Conservation (phyloP, 2,329 filamentous ascomycete species). For the Fusarium proliferatum region DNA sequence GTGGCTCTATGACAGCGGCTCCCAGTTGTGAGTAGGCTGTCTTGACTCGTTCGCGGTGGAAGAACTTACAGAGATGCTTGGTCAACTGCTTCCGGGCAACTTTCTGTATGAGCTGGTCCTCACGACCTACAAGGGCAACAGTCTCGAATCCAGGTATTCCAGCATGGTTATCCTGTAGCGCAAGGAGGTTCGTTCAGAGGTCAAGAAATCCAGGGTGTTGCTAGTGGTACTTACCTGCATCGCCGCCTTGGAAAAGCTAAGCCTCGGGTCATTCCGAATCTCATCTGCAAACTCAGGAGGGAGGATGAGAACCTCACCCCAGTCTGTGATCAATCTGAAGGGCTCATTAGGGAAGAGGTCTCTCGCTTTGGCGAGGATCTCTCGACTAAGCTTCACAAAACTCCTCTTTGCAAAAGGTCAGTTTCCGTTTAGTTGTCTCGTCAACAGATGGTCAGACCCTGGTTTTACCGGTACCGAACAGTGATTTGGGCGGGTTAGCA, state of each 20-base stretch:
- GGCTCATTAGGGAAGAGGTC: background rate
- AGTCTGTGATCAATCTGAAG: background rate
- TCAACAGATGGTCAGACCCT: background rate
- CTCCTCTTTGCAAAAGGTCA: background rate
- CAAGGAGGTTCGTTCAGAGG: background rate
- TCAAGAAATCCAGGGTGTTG: rapidly evolving
- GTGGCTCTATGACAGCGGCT: background rate
- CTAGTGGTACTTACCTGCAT: background rate
- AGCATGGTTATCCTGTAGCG: background rate
- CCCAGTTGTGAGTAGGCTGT: too few relatives aligned
- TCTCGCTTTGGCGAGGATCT: background rate
- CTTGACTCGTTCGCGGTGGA: too few relatives aligned
- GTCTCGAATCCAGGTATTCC: background rate
- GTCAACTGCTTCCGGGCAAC: background rate
- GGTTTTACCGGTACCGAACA: background rate
- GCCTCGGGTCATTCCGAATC: background rate
- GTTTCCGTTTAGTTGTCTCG: background rate
- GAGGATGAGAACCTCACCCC: constrained; percentile 3
- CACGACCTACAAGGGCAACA: background rate
- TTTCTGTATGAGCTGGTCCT: background rate
- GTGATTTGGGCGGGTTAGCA: background rate
- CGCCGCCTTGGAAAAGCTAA: constrained; percentile 1
- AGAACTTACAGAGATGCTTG: background rate
- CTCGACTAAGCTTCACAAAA: background rate
- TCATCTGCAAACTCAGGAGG: background rate